A percentile compares a stretch with the other conserved stretches of the same genome.
phyloP scores from a whole-genome alignment of 2,329 filamentous ascomycete species.

The Emergomyces orientalis region DNA sequence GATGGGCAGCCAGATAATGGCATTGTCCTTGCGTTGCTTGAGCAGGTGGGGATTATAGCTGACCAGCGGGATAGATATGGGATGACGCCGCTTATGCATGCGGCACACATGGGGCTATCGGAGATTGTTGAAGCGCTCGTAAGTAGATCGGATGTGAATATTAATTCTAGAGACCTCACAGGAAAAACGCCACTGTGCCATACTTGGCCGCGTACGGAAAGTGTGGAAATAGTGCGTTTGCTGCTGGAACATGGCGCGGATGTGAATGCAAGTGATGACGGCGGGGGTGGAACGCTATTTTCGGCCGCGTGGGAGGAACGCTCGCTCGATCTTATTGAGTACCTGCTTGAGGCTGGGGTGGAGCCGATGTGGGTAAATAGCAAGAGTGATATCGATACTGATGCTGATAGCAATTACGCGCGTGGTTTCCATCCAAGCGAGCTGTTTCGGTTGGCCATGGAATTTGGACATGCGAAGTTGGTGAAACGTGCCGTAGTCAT shows the following conservation, averaged over 20 bases:
- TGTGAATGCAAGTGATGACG: conserved; percentile 6
- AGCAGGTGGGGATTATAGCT: not conserved
- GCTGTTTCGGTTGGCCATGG: not conserved
- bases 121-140: not conserved
- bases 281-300: conserved; percentile 10
- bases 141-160: not conserved
- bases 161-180: not conserved
- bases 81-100: conserved; percentile 1
- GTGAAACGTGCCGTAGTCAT: not conserved
- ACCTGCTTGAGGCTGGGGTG: not conserved
- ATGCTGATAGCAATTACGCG: too few relatives aligned
- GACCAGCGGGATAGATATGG: not conserved
- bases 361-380: not conserved
- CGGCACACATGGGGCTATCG: not conserved
- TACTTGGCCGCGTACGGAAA: not conserved
- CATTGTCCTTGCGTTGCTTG: not conserved
- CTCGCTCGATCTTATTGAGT: not conserved
- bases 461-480: not conserved
- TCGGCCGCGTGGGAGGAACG: not conserved
- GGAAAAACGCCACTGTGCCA: not conserved
- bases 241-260: not conserved
- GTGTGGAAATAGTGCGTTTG: not conserved
- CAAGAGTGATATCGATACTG: not conserved
- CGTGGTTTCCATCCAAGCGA: not conserved
- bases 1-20: not conserved